Evolutionary conservation across 176 grass and related monocot species (phyloP).

Genomic region (Aechmea fasciata): DNA sequence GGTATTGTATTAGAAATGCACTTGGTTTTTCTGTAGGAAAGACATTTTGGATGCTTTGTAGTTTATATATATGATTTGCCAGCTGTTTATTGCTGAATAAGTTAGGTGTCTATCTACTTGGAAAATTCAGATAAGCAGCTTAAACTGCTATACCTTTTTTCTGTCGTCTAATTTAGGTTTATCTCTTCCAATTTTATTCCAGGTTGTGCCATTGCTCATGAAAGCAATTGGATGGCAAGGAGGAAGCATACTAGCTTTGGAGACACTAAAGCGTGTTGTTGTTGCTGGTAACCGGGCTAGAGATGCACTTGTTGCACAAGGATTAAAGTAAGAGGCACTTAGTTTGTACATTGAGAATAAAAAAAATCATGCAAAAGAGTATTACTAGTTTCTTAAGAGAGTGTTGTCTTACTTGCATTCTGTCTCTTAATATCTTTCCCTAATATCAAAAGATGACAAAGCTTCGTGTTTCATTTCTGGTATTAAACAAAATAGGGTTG

Average conservation of each 20-base stretch:
- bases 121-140: not conserved
- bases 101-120: no score
- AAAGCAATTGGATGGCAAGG: slow-evolving; percentile 99
- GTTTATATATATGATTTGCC: no score
- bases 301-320: slow-evolving; percentile 95
- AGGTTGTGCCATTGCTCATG: slow-evolving; percentile 97
- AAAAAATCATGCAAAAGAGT: no score
- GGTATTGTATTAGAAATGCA: slow-evolving; percentile 33
- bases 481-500: slow-evolving; percentile 52
- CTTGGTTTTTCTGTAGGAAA: not conserved
- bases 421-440: no score
- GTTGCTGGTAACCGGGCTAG: slow-evolving; percentile 93
- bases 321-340: slow-evolving; percentile 65
- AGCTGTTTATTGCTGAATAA: no score
- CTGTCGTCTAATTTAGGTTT: not conserved
- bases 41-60: no score
- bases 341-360: no score
- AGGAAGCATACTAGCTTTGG: slow-evolving; percentile 87
- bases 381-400: not conserved
- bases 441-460: not conserved
- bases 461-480: slow-evolving; percentile 16
- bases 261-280: slow-evolving; percentile 97
- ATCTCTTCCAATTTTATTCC: slow-evolving; percentile 24
- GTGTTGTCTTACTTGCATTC: not conserved
- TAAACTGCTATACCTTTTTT: not conserved